Conservation (phyloP, 768 basidiomycete species). For the Serendipita sp. region DNA sequence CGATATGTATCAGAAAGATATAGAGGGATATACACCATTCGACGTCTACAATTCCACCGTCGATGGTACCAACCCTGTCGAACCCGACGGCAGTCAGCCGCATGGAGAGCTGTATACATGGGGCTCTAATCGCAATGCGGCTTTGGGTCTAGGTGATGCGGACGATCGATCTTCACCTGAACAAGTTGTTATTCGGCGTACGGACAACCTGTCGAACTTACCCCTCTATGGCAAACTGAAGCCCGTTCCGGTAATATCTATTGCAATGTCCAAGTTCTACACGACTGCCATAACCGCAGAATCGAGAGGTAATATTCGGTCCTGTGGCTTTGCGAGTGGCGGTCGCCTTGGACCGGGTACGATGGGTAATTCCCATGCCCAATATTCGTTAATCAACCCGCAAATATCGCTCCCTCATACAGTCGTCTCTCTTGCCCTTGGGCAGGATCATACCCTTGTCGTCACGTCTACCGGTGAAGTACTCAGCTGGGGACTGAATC, state of each 20-base stretch:
- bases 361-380: conserved; percentile 35
- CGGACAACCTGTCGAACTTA: conserved; percentile 18
- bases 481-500: conserved; percentile 79
- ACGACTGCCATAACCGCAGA: conserved; percentile 70
- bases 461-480: conserved; percentile 70
- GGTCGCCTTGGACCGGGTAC: conserved; percentile 42
- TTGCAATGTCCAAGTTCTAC: conserved; percentile 78
- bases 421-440: conserved; percentile 58
- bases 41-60: conserved; percentile 88
- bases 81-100: conserved; percentile 19
- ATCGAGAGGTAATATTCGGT: conserved; percentile 47
- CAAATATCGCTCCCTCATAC: conserved; percentile 26
- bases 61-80: conserved; percentile 46
- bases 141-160: conserved; percentile 69
- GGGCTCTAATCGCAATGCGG: conserved; percentile 79
- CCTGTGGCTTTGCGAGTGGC: conserved; percentile 82
- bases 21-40: conserved; percentile 80
- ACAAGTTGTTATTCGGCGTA: conserved; percentile 37
- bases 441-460: conserved; percentile 88
- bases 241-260: conserved; percentile 42
- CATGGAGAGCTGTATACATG: conserved; percentile 61
- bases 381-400: conserved; percentile 39
- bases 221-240: conserved; percentile 35
- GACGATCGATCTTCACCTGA: conserved; percentile 71
- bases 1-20: conserved; percentile 57